A percentile compares a stretch with the other conserved stretches of the same genome.
Conservation (phyloP, 75 land plant genomes). For the Picea glauca region DNA sequence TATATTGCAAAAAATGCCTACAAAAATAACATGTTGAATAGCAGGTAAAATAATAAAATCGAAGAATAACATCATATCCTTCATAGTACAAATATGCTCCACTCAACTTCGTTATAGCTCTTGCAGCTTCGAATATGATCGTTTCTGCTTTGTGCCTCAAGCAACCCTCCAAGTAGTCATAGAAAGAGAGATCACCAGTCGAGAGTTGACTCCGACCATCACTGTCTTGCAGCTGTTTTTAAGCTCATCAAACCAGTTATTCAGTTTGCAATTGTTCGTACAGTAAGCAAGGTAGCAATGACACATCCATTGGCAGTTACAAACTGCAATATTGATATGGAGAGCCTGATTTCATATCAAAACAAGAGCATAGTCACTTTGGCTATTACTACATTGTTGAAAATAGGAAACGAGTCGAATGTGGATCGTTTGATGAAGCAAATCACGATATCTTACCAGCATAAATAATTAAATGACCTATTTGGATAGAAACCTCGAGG, state of each 20-base stretch:
- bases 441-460: constrained; percentile 41
- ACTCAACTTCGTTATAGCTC: no score
- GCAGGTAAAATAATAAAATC: no score
- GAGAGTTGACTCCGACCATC: constrained; percentile 93
- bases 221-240: constrained; percentile 90
- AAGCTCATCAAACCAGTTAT: constrained; percentile 95
- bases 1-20: no score
- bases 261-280: constrained; percentile 95
- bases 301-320: constrained; percentile 95
- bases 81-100: no score
- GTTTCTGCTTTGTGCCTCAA: no score
- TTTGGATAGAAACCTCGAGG: no score
- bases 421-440: constrained; percentile 99
- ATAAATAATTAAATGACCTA: constrained; percentile 13
- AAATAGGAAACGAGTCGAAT: constrained; percentile 98
- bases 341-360: constrained; percentile 91
- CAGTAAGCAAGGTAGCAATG: constrained; percentile 98
- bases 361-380: constrained; percentile 98
- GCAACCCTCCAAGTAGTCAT: no score
- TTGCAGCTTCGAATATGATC: no score
- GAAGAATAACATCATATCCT: no score
- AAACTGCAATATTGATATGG: constrained; percentile 98
- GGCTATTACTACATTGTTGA: constrained; percentile 92
- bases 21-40: no score
- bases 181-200: constrained; percentile 54